Evolutionary conservation across 495 filamentous ascomycete genomes (phyloP).

Genomic region (Gamarada debralockiae): DNA sequence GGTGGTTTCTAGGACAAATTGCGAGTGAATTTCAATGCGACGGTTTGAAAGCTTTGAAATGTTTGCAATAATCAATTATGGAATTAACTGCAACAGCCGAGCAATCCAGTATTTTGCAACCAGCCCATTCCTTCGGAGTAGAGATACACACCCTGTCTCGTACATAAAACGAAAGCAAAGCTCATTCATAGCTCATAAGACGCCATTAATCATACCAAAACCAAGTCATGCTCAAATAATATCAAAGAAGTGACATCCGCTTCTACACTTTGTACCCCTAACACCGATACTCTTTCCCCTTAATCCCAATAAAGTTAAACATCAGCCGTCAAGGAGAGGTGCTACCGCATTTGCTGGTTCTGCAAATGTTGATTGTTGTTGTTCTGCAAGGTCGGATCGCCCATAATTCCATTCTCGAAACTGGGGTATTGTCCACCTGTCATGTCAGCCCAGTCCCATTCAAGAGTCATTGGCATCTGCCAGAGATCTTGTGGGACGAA

Average conservation of each 20-base stretch:
- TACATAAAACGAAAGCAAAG: too few species aligned
- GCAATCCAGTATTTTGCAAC: too few species aligned
- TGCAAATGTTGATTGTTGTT: constrained; percentile 22
- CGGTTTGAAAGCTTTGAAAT: too few species aligned
- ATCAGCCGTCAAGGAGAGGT: not conserved
- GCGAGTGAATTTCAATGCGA: too few species aligned
- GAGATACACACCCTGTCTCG: too few species aligned
- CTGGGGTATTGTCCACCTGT: constrained; percentile 50
- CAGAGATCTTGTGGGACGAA: constrained; percentile 96
- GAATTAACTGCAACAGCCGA: too few species aligned
- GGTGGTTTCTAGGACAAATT: too few species aligned
- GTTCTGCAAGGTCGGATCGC: constrained; percentile 16
- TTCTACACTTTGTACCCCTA: not conserved
- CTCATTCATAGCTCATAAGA: too few species aligned
- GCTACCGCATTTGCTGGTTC: constrained; percentile 8
- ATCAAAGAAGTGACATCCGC: not conserved
- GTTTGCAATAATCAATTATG: too few species aligned
- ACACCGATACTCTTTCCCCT: not conserved
- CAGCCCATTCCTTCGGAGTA: too few species aligned
- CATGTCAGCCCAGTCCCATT: constrained; percentile 98
- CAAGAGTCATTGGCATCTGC: constrained; percentile 92
- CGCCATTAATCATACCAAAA: too few species aligned
- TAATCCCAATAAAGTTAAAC: not conserved
- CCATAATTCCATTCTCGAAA: constrained; percentile 44
- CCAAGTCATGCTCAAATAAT: not conserved